phyloP scores from a whole-genome alignment of 1,284 basidiomycete genomes.

The Cryptococcus amylolentus region DNA sequence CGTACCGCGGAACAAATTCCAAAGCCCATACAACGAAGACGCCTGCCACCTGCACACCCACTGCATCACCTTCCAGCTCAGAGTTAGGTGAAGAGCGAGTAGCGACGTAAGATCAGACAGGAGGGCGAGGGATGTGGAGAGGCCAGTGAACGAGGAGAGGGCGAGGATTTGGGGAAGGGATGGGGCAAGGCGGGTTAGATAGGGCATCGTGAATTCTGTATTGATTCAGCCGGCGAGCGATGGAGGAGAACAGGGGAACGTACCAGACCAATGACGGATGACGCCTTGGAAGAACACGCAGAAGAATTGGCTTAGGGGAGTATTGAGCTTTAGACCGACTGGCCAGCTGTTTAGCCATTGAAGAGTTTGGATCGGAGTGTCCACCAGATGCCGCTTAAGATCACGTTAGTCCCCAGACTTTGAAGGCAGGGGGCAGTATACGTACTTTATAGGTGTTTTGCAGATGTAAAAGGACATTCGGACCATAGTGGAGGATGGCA shows the following conservation, averaged over 20 bases:
- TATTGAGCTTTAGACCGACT: slow-evolving; percentile 91
- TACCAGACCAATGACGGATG: slow-evolving; percentile 66
- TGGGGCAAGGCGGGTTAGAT: slow-evolving; percentile 8
- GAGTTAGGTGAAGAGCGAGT: slow-evolving; percentile 67
- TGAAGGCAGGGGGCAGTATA: slow-evolving; percentile 2
- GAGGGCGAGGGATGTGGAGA: slow-evolving; percentile 33
- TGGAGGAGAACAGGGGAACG: slow-evolving; percentile 32
- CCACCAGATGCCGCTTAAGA: slow-evolving; percentile 12
- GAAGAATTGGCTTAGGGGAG: slow-evolving; percentile 80
- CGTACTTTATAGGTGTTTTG: slow-evolving; percentile 29
- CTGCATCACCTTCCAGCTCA: slow-evolving; percentile 67
- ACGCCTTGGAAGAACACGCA: slow-evolving; percentile 64
- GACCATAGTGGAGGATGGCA: slow-evolving; percentile 8
- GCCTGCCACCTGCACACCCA: slow-evolving; percentile 65
- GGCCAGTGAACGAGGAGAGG: slow-evolving; percentile 20
- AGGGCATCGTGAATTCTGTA: slow-evolving; percentile 15
- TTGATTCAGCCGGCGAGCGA: background rate
- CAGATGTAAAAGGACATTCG: slow-evolving; percentile 11
- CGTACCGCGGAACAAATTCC: slow-evolving; percentile 90
- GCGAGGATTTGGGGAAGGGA: slow-evolving; percentile 10
- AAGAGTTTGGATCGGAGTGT: slow-evolving; percentile 18
- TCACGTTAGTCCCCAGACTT: background rate
- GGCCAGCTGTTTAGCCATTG: slow-evolving; percentile 93
- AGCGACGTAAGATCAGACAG: slow-evolving; percentile 29
- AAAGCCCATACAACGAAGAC: slow-evolving; percentile 64